Evolutionary conservation across 495 filamentous ascomycete species (phyloP).

Genomic region (Entonaema liquescens): DNA sequence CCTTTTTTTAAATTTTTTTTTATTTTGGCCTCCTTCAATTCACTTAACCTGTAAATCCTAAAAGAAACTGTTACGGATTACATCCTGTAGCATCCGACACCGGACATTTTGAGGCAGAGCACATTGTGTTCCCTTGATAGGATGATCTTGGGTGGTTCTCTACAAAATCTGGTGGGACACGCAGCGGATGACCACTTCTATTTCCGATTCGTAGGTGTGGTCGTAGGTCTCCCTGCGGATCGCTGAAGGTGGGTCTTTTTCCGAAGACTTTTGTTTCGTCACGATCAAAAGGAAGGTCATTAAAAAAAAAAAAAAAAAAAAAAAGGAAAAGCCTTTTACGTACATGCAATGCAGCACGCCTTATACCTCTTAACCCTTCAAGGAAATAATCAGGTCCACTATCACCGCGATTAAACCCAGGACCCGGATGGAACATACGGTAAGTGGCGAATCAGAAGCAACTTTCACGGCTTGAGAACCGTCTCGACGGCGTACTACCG

Average conservation of each 20-base stretch:
- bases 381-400: constrained; percentile 10
- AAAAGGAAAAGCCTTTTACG: constrained; percentile 16
- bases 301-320: too few relatives aligned
- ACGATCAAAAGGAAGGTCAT: neutral
- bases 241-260: neutral
- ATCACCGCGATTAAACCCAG: constrained; percentile 4
- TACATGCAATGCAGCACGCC: constrained; percentile 25
- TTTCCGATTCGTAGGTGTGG: neutral
- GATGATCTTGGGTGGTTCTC: constrained; percentile 25
- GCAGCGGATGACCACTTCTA: constrained; percentile 10
- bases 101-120: constrained; percentile 19
- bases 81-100: constrained; percentile 28
- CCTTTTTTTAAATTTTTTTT: constrained; percentile 18
- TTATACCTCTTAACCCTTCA: constrained; percentile 13
- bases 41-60: constrained; percentile 16
- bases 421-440: constrained; percentile 12
- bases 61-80: constrained; percentile 1
- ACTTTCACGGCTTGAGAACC: neutral
- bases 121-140: neutral
- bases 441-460: constrained; percentile 34
- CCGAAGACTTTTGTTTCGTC: neutral
- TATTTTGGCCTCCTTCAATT: constrained; percentile 8
- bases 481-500: constrained; percentile 17
- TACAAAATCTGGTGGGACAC: constrained; percentile 12
- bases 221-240: neutral